Base-by-base conservation (phyloP, 768 basidiomycete genomes). In the Xerocomellus amylosporus region DNA sequence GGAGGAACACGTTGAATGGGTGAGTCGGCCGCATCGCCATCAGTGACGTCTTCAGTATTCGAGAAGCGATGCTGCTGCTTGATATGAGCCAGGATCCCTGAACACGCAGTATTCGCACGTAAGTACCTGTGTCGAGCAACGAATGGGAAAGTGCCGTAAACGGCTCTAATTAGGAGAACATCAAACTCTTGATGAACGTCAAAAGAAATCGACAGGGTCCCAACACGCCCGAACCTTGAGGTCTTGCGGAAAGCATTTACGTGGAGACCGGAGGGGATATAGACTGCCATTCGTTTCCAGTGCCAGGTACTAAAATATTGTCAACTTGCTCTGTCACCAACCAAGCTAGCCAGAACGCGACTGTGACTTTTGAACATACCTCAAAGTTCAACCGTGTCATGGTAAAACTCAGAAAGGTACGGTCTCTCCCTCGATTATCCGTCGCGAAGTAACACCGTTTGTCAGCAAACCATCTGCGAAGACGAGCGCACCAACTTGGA, bases 181-280 rank as follows among this genome's bases (percentile, higher is more conserved):
- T 28, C 55, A 3, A 44, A 15, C 13, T 34, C 8, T 31, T 28
- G 4, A 55, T 55, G 62, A 49, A 56, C 58, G 65, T 56, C 48
- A 55, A 60, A 44, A 39, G n/a, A 34, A 47, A n/a, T 17, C 22
- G 26, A n/a, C 20, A n/a, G 8, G 20, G 19, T 41, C 26, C 6
- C 15, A 45, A 55, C 63, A 59, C 51, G 51, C 60, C 39, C n/a
- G 31, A 45, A 31, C 64, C 63, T 62, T 44, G 57, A 53, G 55
- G 65, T 13, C 42, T 15, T 28, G 41, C 17, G 39, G 43, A 28
- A 33, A 22, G 5, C 47, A 45, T 46, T 49, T 42, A 37, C 42
- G 42, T 46, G 42, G 10, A 54, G 20, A 10, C 52, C 34, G 45
- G 37, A 46, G 26, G 37, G 38, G 41, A 64, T 66, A 64, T 61